Evolutionary conservation across 2,329 filamentous ascomycete species (phyloP).

Genomic region (Talaromyces atroroseus): DNA sequence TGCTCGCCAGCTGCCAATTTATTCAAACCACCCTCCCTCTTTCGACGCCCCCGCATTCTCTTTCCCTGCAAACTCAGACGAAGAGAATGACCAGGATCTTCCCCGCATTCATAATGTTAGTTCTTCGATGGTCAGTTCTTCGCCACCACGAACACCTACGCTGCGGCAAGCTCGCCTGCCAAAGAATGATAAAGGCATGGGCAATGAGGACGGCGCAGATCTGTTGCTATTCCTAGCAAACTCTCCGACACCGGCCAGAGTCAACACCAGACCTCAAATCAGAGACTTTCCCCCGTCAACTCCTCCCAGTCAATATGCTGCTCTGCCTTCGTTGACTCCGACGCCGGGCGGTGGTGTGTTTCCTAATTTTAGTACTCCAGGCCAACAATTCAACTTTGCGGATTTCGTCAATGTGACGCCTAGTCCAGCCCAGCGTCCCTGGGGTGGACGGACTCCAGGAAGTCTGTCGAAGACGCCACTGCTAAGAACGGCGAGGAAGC

Average conservation of each 20-base stretch:
- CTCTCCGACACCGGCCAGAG: slow-evolving; percentile 78
- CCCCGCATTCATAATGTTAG: slow-evolving; percentile 40
- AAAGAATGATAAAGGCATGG: slow-evolving; percentile 47
- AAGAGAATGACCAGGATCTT: slow-evolving; percentile 79
- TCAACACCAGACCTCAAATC: slow-evolving; percentile 40
- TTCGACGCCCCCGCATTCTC: slow-evolving; percentile 67
- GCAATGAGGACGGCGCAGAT: slow-evolving; percentile 75
- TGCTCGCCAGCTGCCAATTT: slow-evolving; percentile 66
- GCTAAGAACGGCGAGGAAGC: slow-evolving; percentile 64
- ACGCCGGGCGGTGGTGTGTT: slow-evolving; percentile 67
- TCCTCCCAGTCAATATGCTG: slow-evolving; percentile 61
- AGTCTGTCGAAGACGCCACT: slow-evolving; percentile 61
- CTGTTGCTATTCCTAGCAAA: slow-evolving; percentile 79
- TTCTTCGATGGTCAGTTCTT: slow-evolving; percentile 61
- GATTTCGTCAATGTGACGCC: slow-evolving; percentile 98
- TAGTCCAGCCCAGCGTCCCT: slow-evolving; percentile 83
- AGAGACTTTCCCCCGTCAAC: slow-evolving; percentile 62
- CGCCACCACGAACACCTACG: slow-evolving; percentile 77
- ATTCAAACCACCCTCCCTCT: slow-evolving; percentile 64
- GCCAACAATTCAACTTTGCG: slow-evolving; percentile 83
- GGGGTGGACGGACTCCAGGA: slow-evolving; percentile 56
- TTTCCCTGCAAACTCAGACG: slow-evolving; percentile 46
- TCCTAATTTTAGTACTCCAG: slow-evolving; percentile 70
- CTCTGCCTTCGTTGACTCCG: slow-evolving; percentile 47
- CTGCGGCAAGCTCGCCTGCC: slow-evolving; percentile 51